A percentile compares a stretch with the other conserved stretches of the same genome.
These are phyloP conservation scores for Pisolithus thermaeus DNA, from an alignment of 1,284 basidiomycete species.

Conservation along the genomic window DNA sequence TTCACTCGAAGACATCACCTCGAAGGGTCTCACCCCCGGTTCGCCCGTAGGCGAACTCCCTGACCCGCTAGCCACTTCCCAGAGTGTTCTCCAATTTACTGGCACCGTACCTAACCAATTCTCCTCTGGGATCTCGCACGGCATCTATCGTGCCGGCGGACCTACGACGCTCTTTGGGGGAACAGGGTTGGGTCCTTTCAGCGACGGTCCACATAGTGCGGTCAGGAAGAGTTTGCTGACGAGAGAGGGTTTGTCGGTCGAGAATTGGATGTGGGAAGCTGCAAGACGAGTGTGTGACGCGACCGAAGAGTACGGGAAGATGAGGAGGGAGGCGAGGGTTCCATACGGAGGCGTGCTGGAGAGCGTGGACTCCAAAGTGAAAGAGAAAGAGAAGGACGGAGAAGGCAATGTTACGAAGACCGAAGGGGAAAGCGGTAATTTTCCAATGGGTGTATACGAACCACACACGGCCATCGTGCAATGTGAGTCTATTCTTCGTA, in stretches of 20 bases:
- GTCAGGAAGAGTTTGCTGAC: conserved; percentile 67
- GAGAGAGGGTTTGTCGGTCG: conserved; percentile 70
- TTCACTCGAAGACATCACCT: conserved; percentile 63
- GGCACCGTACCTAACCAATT: conserved; percentile 30
- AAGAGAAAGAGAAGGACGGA: conserved; percentile 22
- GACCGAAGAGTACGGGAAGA: conserved; percentile 57
- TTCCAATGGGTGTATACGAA: conserved; percentile 64
- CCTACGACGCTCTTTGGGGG: conserved; percentile 85
- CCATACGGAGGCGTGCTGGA: conserved; percentile 37
- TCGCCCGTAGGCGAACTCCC: conserved; percentile 74
- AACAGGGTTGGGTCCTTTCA: conserved; percentile 78
- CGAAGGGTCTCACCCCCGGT: conserved; percentile 68
- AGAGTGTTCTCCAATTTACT: conserved; percentile 35
- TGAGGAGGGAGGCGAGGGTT: conserved; percentile 54
- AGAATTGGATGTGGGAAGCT: conserved; percentile 86
- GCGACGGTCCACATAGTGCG: conserved; percentile 74
- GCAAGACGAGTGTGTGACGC: conserved; percentile 60
- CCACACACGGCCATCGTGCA: conserved; percentile 64
- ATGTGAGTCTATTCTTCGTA: conserved; percentile 41
- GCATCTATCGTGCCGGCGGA: conserved; percentile 77
- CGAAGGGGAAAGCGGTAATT: conserved; percentile 29
- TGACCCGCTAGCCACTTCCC: conserved; percentile 49
- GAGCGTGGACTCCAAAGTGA: conserved; percentile 18
- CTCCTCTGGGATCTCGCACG: conserved; percentile 39
- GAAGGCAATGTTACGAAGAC: conserved; percentile 19